These are phyloP conservation scores for Mycena pura DNA, from an alignment of 768 basidiomycete genomes.

Conservation along the genomic window DNA sequence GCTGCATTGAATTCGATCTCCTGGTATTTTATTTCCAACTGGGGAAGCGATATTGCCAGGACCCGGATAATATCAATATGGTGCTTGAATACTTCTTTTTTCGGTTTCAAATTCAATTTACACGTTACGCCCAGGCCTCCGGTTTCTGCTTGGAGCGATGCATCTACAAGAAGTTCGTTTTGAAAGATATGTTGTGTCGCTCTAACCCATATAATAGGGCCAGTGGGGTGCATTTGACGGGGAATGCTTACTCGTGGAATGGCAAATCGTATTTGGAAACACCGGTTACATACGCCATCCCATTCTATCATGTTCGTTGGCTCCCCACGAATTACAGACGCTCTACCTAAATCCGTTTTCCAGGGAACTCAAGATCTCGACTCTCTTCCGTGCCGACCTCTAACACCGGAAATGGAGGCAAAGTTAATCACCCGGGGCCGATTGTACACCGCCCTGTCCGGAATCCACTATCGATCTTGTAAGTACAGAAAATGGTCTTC, in stretches of 20 bases:
- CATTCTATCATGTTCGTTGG: conserved; percentile 5
- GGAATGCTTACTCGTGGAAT: conserved; percentile 17
- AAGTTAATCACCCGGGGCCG: conserved; percentile 2
- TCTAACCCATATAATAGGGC: neutral
- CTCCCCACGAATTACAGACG: neutral
- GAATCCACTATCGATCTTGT: conserved; percentile 13
- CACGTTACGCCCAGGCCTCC: neutral
- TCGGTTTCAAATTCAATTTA: neutral
- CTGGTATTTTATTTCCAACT: conserved; percentile 13
- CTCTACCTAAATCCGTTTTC: neutral
- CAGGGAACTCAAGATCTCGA: conserved; percentile 9
- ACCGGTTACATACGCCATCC: neutral
- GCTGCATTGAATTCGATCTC: conserved; percentile 16
- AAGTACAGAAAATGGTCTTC: neutral
- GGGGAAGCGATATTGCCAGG: conserved; percentile 7
- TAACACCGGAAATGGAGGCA: conserved; percentile 9
- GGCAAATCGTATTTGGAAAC: conserved; percentile 11
- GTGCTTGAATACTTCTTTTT: neutral
- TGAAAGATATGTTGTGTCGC: neutral
- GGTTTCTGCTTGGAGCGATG: conserved; percentile 4
- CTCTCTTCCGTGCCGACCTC: conserved; percentile 4
- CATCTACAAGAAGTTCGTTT: conserved; percentile 1
- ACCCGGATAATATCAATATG: neutral
- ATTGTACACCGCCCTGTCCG: conserved; percentile 9
- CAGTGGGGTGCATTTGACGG: neutral